Conservation (phyloP, 768 basidiomycete genomes). For the Mycena polygramma region DNA sequence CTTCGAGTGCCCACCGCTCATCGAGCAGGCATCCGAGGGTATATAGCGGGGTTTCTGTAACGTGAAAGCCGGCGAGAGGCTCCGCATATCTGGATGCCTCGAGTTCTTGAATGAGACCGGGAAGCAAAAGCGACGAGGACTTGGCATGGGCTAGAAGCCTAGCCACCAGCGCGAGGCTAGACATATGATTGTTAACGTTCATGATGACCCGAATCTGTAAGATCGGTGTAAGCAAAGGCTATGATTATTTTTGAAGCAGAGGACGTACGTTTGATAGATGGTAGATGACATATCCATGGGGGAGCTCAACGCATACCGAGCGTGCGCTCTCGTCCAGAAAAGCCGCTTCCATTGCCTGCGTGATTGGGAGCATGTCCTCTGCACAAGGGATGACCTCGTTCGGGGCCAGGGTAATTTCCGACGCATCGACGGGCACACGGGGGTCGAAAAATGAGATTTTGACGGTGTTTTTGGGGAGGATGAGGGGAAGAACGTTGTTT, state of each 20-base stretch:
- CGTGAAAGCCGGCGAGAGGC: conserved; percentile 1
- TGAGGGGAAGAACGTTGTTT: not conserved
- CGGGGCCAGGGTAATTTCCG: not conserved
- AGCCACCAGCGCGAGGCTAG: not conserved
- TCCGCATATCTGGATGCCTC: not conserved
- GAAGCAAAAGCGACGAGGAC: not conserved
- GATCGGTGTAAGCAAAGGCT: no score
- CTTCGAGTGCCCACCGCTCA: conserved; percentile 9
- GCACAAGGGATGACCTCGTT: not conserved
- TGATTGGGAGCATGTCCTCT: not conserved
- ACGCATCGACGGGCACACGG: not conserved
- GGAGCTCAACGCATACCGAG: no score
- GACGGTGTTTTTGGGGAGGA: conserved; percentile 1
- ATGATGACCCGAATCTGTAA: not conserved
- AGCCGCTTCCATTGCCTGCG: not conserved
- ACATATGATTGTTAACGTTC: not conserved
- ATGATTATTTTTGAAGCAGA: no score
- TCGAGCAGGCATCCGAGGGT: conserved; percentile 10
- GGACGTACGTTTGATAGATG: no score
- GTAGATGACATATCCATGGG: no score
- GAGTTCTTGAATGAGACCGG: not conserved
- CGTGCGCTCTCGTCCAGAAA: no score
- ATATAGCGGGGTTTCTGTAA: not conserved
- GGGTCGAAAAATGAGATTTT: not conserved
- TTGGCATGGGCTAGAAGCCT: not conserved